Base-by-base conservation (phyloP, 2,329 filamentous ascomycete genomes). In the Fusarium hainanense region DNA sequence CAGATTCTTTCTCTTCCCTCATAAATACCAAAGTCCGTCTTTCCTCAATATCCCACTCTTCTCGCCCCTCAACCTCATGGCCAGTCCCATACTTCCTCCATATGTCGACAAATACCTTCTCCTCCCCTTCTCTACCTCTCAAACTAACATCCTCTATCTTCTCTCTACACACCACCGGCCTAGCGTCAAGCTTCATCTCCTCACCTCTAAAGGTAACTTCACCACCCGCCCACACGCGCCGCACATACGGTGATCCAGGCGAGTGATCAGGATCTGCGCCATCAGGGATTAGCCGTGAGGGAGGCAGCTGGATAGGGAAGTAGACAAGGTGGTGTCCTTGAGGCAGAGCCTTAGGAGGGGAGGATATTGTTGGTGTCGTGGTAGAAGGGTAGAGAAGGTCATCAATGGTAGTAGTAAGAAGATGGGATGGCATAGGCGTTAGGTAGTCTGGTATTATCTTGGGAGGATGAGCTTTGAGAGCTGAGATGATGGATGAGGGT, bases 211-310 rank as follows among this genome's bases (percentile, higher is more conserved):
- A 92, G 2, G 76, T 77, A 11, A 98, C 80, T 42, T 86, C 85
- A 0, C 95, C 96, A 32, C 94, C 94, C 16, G 93, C 93, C 96
- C 96, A 99, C 82, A 99, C 89, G 20, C 96, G 89, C 23, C 92
- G 87, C 52, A 85, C 85, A 77, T 92, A 97, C 2, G 90, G 89
- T 6, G 77, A 77, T 3, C 91, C 93, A 1, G 95, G 95, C 25
- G 85, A 90, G 76, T 97, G 93, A 55, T 91, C 84, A 7, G 88
- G 83, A 77, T 98, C 95, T 2, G 94, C 97, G 60, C 96, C 95
- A 81, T 99, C 96, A 2, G 89, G 83, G 20, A 93, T 85, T 44
- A 98, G 87, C 34, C 83, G 73, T 10, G 85, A 87, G 16, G 88
- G 82, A 1, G 87, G 83, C 20, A 91, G 82, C 67, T 89, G 87